phyloP scores from a whole-genome alignment of 2,329 filamentous ascomycete genomes.

The Fusarium illudens region DNA sequence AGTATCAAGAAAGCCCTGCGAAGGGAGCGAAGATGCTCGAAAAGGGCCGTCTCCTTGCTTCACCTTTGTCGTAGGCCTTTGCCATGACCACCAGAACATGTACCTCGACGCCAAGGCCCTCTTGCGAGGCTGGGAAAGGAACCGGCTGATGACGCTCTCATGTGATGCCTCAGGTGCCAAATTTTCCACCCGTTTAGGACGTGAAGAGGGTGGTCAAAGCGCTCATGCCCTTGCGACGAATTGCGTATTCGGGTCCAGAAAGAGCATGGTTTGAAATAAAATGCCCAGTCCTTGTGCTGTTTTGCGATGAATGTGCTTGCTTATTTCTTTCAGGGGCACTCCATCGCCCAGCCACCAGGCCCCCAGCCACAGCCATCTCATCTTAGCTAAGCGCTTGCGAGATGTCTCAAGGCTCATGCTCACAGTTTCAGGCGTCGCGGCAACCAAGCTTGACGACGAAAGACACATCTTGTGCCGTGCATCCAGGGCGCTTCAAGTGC shows the following conservation, averaged over 20 bases:
- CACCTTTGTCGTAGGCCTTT: background rate
- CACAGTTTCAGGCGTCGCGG: background rate
- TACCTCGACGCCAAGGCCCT: background rate
- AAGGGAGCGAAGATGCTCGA: background rate
- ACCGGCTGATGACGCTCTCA: conserved; percentile 18
- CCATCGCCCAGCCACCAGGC: background rate
- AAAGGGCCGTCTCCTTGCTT: background rate
- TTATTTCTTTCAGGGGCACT: background rate
- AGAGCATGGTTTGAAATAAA: background rate
- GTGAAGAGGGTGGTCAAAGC: background rate
- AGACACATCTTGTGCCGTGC: background rate
- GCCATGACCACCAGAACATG: background rate
- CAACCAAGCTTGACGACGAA: background rate
- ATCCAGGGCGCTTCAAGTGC: background rate
- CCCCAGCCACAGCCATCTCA: background rate
- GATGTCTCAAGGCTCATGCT: background rate
- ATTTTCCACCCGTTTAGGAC: background rate
- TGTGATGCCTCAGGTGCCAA: conserved; percentile 27
- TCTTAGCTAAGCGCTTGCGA: background rate
- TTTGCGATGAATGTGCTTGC: background rate
- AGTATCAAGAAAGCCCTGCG: background rate
- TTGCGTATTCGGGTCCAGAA: background rate
- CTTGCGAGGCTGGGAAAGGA: conserved; percentile 21
- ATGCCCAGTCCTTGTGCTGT: background rate
- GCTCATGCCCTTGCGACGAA: background rate